These are phyloP conservation scores for Rhodosporidiobolus odoratus DNA, from an alignment of 768 basidiomycete species.

Conservation along the genomic window DNA sequence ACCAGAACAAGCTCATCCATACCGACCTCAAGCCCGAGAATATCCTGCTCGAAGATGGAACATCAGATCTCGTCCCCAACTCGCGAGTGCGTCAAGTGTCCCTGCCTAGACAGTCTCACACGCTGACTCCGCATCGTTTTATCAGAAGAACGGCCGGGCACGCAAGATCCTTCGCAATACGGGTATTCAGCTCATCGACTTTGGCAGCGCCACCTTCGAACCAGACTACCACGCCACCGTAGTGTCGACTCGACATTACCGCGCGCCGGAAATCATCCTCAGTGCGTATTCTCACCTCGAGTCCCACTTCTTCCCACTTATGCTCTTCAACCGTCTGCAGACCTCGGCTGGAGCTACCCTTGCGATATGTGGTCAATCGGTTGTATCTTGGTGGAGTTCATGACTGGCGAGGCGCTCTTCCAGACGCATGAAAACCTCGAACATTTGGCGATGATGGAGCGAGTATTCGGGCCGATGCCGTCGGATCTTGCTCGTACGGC, in stretches of 20 bases:
- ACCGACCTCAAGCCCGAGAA: conserved; percentile 99
- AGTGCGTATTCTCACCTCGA: conserved; percentile 56
- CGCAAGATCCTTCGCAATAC: conserved; percentile 66
- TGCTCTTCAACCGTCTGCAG: conserved; percentile 50
- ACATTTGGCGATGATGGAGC: conserved; percentile 99
- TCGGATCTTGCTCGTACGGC: conserved; percentile 50
- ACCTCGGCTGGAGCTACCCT: conserved; percentile 94
- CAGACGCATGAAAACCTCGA: conserved; percentile 99
- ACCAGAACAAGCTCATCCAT: conserved; percentile 84
- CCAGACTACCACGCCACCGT: conserved; percentile 97
- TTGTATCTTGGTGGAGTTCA: conserved; percentile 97
- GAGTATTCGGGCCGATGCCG: conserved; percentile 98
- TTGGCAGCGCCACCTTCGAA: conserved; percentile 96
- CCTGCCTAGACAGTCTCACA: not conserved
- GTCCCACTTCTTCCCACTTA: not conserved
- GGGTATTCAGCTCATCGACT: conserved; percentile 93
- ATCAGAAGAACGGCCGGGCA: conserved; percentile 63
- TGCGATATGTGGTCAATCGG: conserved; percentile 98
- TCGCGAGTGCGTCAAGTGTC: conserved; percentile 42
- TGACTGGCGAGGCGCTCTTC: conserved; percentile 94
- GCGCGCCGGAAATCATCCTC: conserved; percentile 97
- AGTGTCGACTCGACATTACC: conserved; percentile 95
- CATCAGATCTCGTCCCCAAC: conserved; percentile 49
- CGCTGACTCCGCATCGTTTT: conserved; percentile 45
- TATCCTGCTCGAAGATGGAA: conserved; percentile 84